Evolutionary conservation across 2,329 filamentous ascomycete species (phyloP), one percentile per base, ranked within the genome.

Genomic region (Zymoseptoria brevis): DNA sequence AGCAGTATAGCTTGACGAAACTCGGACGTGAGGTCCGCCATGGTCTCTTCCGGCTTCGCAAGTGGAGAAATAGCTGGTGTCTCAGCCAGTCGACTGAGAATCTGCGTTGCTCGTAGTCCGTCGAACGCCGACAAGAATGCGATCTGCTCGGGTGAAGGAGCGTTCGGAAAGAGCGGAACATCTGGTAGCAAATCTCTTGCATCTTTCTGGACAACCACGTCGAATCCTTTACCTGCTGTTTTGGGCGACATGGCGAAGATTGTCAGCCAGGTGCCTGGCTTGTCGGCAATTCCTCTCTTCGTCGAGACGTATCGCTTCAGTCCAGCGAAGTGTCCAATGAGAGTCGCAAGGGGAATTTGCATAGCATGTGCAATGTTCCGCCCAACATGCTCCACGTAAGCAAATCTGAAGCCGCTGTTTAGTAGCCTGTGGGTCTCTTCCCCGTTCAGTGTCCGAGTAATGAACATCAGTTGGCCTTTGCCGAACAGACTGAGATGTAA

Each of bases 391-490:
- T 81, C 80, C 11, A 86, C 75, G 35, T 83, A 80, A 2, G 88
- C 88, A 67, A 96, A 96, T n/a, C 88, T 83, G 72, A 86, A 95
- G 1, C 91, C 90, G 9, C 82, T 77, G 1, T 88, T 84, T 62
- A 87, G 82, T 13, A 96, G 79, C 26, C 81, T 80, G 55, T 83
- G 80, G 0, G 82, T 79, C 41, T 91, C 88, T 0, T 80, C 76
- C 35, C 78, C 77, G 35, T 80, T 77, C 1, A 88, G 79, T 50
- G 81, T 81, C 9, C 86, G 87, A 5, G 91, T 87, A 8, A 95
- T 80, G 67, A 95, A 91, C 71, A 96, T 83, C 52, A 95, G 80
- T 57, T 92, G 89, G 0, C 91, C 90, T 60, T 85, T 85, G 3
- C 87, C 87, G 45, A 84, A 81, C 0, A 77, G 61, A 30, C 73